phyloP scores from a whole-genome alignment of 2,329 filamentous ascomycete species.

The Sporothrix brunneoviolacea region DNA sequence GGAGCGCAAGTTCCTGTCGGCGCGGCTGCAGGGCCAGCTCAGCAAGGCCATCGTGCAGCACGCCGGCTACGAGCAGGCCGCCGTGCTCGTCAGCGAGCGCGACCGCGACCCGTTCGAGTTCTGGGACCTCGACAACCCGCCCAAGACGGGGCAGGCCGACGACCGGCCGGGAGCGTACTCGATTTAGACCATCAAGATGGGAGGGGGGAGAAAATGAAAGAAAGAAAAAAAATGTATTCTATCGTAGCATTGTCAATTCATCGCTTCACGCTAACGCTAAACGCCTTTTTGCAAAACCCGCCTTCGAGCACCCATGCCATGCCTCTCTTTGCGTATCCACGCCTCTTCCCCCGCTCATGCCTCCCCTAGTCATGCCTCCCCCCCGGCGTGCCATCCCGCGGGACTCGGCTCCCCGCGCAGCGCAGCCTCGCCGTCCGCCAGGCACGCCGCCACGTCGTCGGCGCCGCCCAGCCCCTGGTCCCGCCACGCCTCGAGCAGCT shows the following conservation, averaged over 20 bases:
- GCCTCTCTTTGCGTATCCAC: no score
- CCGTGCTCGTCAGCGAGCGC: conserved; percentile 67
- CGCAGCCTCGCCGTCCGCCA: conserved; percentile 49
- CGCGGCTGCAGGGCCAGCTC: conserved; percentile 62
- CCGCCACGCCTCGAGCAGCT: conserved; percentile 47
- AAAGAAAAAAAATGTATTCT: not conserved
- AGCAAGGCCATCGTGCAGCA: conserved; percentile 45
- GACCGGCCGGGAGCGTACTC: not conserved
- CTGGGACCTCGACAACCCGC: conserved; percentile 38
- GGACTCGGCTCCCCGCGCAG: conserved; percentile 24
- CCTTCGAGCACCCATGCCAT: no score
- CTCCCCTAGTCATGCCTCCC: not conserved
- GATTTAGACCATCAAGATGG: no score
- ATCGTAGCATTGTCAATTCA: no score
- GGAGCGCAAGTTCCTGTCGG: conserved; percentile 72
- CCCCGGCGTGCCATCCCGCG: not conserved
- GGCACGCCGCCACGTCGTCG: conserved; percentile 44
- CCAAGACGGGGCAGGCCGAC: not conserved
- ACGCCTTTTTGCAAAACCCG: no score
- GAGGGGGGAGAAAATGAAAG: not conserved
- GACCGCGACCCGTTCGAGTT: conserved; percentile 89
- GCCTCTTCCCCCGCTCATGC: no score
- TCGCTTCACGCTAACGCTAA: no score
- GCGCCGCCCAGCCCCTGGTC: conserved; percentile 46
- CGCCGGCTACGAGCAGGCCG: conserved; percentile 34